phyloP scores from a whole-genome alignment of 805 yeast species.

The Kluyveromyces dobzhanskii region DNA sequence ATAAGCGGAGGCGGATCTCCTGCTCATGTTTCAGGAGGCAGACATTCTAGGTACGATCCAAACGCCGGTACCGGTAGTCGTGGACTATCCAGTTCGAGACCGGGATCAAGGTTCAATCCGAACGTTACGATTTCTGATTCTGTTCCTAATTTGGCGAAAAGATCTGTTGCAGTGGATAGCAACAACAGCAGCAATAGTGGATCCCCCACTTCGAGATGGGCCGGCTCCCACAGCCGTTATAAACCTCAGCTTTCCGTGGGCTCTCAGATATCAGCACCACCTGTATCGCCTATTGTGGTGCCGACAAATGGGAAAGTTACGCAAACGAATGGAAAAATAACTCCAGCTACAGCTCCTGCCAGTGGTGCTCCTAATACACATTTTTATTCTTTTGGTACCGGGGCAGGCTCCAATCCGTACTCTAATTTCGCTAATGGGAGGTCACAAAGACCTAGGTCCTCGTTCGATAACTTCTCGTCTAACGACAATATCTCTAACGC shows the following conservation, averaged over 20 bases:
- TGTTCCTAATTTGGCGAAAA: too few species aligned
- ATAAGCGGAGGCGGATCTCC: constrained; percentile 1
- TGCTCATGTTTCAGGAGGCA: not conserved
- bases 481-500: too few species aligned
- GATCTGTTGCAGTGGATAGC: too few species aligned
- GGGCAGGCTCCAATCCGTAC: not conserved
- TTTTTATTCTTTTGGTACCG: not conserved
- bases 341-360: constrained; percentile 1
- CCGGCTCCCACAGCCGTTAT: constrained; percentile 15
- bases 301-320: too few species aligned
- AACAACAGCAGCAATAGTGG: not conserved
- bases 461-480: not conserved
- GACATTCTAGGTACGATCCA: constrained; percentile 26
- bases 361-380: too few species aligned
- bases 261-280: too few species aligned
- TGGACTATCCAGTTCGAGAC: constrained; percentile 8
- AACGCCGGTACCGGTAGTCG: constrained; percentile 13
- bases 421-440: not conserved
- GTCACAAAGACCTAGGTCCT: constrained; percentile 1
- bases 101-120: constrained; percentile 24
- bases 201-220: constrained; percentile 4
- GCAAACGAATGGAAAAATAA: not conserved
- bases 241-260: constrained; percentile 14
- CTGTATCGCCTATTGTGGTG: too few species aligned
- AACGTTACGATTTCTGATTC: not conserved